Conservation (phyloP, 2,329 filamentous ascomycete species). For the Dactylonectria macrodidyma region DNA sequence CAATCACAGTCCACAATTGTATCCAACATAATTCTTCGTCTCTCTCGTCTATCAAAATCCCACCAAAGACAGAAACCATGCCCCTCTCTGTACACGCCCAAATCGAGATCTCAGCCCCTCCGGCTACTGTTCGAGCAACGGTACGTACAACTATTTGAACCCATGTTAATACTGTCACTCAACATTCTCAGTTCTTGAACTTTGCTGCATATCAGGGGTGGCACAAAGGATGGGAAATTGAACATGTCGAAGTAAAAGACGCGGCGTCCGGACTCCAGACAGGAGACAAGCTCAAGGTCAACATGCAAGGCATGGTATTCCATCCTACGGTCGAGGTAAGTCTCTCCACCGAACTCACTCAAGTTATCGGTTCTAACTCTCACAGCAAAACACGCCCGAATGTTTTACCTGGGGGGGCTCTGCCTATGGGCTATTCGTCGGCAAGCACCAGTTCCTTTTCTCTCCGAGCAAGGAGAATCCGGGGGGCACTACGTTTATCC, state of each 20-base stretch:
- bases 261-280: slow-evolving; percentile 13
- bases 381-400: slow-evolving; percentile 25
- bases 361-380: neutral
- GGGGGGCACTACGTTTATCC: slow-evolving; percentile 34
- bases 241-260: slow-evolving; percentile 4
- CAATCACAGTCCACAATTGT: neutral
- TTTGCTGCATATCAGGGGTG: slow-evolving; percentile 36
- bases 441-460: slow-evolving; percentile 33
- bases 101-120: slow-evolving; percentile 35
- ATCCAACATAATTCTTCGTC: neutral
- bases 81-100: slow-evolving; percentile 2
- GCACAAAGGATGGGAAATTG: slow-evolving; percentile 35
- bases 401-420: slow-evolving; percentile 35
- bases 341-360: neutral
- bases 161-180: neutral
- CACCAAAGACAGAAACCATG: neutral
- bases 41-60: neutral
- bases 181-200: slow-evolving; percentile 31
- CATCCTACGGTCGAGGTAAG: slow-evolving; percentile 30
- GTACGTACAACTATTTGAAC: slow-evolving; percentile 1
- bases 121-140: slow-evolving; percentile 29
- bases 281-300: slow-evolving; percentile 31
- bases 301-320: slow-evolving; percentile 30
- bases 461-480: slow-evolving; percentile 31
- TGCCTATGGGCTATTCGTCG: slow-evolving; percentile 13